Base-by-base conservation (phyloP, 768 basidiomycete genomes). In the Suillus sp. region DNA sequence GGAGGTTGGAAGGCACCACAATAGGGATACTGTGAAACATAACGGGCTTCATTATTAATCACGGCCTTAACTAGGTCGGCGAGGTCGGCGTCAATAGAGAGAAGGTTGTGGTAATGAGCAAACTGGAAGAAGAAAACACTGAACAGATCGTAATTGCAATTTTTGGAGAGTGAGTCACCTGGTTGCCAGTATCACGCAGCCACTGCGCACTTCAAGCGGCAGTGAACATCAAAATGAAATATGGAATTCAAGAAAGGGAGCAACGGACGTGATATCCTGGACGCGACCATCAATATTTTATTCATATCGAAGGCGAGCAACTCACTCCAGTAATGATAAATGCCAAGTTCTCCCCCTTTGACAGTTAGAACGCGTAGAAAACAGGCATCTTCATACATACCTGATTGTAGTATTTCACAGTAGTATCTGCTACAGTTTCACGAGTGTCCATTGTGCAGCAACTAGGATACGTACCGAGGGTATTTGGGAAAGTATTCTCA, bases 1-100 rank as follows among this genome's bases (percentile, higher is more conserved):
- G 91, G 91, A 50, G 91, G 90, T 64, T 93, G 91, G 76, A 93
- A 93, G 18, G 90, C 81, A 45, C 91, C 89, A 68, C 91, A 92
- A 72, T 93, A 92, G 1, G 91, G 91, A 68, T 87, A 87, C 67
- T 88, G 75, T 2, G 86, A 79, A 25, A 91, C 86, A 75, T 89
- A 92, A 35, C 85, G 84, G 25, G 88, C 87, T 72, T 92, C 90
- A 62, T 87, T 92, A 69, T 92, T 91, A 68, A 93, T 91, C 50
- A 92, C 87, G n/a, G 88, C 91, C 70, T 88, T 91, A 50, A 91
- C 86, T 4, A 92, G 78, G 2, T 81, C 80, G 10, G 86, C 84
- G 27, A 93, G 80, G 20, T 86, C 77, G 8, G 73, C 74, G 72
- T 93, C 91, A 14, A 76, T 68, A 3, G 83, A 70, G 20, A 92